Evolutionary conservation across 2,329 filamentous ascomycete genomes (phyloP), one percentile per base, ranked within the genome.

Genomic region (Fusarium sp.): DNA sequence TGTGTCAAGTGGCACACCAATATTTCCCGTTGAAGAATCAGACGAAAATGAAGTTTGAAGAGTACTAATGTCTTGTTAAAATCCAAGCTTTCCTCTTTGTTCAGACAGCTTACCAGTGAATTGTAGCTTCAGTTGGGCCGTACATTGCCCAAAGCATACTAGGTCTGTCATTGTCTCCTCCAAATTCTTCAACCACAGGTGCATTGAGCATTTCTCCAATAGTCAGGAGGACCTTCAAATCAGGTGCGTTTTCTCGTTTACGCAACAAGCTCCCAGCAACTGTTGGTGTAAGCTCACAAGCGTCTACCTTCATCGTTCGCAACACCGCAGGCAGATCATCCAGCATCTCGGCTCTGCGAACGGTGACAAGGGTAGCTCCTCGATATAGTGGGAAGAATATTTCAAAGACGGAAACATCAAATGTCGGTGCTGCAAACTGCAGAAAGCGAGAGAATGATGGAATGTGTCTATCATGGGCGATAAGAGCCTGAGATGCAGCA

Each of bases 351-450:
- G 81, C 79, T 25, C 93, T 85, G 52, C 87, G 83, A 64, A 88
- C 92, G 51, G 86, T 84, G 43, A 94, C 85, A 3, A 97, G 78
- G 0, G 92, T 96, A 19, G 79, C 79, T 3, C 90, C 90, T 53
- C 92, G 82, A 60, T 88, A 89, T 14, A 93, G 78, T 0, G 93
- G 90, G 64, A 97, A 97, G 80, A 97, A 97, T 7, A 96, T 93
- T 72, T 97, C 93, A 72, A 97, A 97, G 6, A 97, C 89, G 0
- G 92, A 96, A 8, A 97, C 93, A 74, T 97, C 93, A 72, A 97
- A 97, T 0, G 93, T 97, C 1, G 93, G 92, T 4, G 92, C 89
- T 5, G 93, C 93, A 73, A 97, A 97, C 72, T 97, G 93, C 1
- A 97, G 82, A 72, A 97, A 97, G 41, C 92, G 85, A 14, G 80